A percentile compares a stretch with the other conserved stretches of the same genome.
These are phyloP conservation scores for Panicum hallii DNA, from an alignment of 202 grass and related monocot genomes.

Conservation along the genomic window DNA sequence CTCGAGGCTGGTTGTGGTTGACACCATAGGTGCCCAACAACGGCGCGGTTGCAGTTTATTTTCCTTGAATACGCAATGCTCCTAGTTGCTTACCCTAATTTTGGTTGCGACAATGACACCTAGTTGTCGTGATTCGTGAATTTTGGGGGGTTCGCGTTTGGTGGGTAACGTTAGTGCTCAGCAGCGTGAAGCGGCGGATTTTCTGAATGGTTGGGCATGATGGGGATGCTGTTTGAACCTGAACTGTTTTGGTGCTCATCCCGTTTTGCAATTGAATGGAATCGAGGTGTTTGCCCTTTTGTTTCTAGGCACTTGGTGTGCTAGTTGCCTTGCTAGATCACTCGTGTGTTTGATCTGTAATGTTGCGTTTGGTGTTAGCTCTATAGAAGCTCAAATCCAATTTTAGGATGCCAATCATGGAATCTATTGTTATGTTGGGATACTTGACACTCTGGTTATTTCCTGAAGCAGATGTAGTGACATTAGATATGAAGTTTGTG, in stretches of 20 bases:
- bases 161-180: neutral
- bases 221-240: neutral
- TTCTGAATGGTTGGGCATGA: neutral
- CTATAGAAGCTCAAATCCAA: neutral
- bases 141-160: neutral
- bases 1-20: too few species aligned
- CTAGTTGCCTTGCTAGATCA: neutral
- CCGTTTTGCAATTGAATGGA: slow-evolving; percentile 2
- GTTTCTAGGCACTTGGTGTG: neutral
- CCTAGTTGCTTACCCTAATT: slow-evolving; percentile 10
- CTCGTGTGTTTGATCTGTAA: neutral
- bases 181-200: neutral
- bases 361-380: neutral
- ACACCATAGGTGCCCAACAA: slow-evolving; percentile 2
- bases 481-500: neutral
- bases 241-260: neutral
- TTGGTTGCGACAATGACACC: neutral
- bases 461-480: neutral
- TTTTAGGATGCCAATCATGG: slow-evolving; percentile 9
- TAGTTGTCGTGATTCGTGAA: neutral
- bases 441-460: neutral
- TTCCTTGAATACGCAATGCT: neutral
- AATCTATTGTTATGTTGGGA: slow-evolving; percentile 13
- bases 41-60: neutral
- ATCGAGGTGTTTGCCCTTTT: neutral